Evolutionary conservation across 345 rosid genomes (phyloP).

Genomic region (Pistacia atlantica): DNA sequence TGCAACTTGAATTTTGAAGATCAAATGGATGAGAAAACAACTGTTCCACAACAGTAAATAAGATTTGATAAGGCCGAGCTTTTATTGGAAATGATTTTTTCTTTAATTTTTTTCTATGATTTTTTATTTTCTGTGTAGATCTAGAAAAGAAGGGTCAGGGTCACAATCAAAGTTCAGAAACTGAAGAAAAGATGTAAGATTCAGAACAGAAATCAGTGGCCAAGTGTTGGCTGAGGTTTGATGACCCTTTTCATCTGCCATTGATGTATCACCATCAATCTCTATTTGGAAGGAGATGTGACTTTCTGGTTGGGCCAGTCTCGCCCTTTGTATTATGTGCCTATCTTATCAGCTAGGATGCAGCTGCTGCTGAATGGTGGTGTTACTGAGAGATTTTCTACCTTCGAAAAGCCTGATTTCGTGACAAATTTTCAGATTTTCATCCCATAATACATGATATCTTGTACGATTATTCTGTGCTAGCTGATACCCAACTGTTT

Average conservation of each 20-base stretch:
- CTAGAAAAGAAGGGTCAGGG: not conserved
- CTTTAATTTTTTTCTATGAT: no score
- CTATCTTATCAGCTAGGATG: slow-evolving; percentile 6
- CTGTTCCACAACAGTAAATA: no score
- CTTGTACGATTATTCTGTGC: not conserved
- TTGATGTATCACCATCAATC: not conserved
- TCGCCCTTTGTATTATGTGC: slow-evolving; percentile 16
- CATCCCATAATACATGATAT: not conserved
- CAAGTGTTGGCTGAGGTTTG: slow-evolving; percentile 1
- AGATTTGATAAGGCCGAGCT: not conserved
- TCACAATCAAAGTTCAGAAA: not conserved
- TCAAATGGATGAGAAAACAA: no score
- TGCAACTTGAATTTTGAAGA: no score
- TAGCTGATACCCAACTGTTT: slow-evolving; percentile 1
- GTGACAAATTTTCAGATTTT: not conserved
- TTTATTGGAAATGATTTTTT: no score
- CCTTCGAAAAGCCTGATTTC: not conserved
- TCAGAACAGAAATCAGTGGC: not conserved
- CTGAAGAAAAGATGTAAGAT: not conserved
- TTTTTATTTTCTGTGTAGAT: not conserved
- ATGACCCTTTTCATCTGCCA: slow-evolving; percentile 9
- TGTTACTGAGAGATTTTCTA: no score
- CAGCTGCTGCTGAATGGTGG: no score
- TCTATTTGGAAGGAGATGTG: slow-evolving; percentile 21
- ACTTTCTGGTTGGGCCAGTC: slow-evolving; percentile 22